Evolutionary conservation across 1,284 basidiomycete genomes (phyloP).

Genomic region (Malassezia slooffiae): DNA sequence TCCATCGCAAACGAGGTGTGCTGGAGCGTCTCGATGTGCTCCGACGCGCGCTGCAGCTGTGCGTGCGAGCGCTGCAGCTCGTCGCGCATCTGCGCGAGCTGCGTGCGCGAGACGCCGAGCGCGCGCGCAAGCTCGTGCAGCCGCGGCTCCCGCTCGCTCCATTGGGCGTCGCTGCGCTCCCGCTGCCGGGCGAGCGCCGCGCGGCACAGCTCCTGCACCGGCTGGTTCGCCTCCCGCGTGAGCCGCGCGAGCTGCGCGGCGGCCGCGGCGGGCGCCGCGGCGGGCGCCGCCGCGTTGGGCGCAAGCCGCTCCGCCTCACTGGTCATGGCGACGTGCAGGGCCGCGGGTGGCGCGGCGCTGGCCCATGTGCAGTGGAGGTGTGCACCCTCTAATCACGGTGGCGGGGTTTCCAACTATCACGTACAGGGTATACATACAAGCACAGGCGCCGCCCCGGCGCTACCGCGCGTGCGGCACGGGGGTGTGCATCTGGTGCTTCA

Average conservation of each 20-base stretch:
- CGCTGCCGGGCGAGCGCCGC: not conserved
- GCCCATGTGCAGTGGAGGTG: no score
- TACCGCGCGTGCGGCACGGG: no score
- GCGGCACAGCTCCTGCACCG: not conserved
- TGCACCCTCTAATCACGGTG: no score
- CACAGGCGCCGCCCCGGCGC: no score
- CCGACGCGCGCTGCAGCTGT: conserved; percentile 82
- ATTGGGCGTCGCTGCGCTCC: not conserved
- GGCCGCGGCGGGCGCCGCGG: no score
- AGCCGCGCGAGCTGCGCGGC: conserved; percentile 6
- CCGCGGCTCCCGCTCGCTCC: conserved; percentile 1
- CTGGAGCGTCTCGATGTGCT: conserved; percentile 88
- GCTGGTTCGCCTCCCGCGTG: not conserved
- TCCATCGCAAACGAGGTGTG: conserved; percentile 80
- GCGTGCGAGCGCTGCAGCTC: conserved; percentile 58
- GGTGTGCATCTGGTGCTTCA: no score
- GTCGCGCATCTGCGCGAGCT: conserved; percentile 11
- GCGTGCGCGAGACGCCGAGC: conserved; percentile 3
- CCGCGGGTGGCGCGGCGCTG: no score
- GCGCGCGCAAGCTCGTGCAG: conserved; percentile 5
- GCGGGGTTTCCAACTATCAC: no score
- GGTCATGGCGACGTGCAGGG: no score
- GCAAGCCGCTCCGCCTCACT: no score
- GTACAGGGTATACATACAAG: no score
- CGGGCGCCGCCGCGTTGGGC: no score